These are phyloP conservation scores for Xylaria castorea DNA, from an alignment of 495 filamentous ascomycete species.

Conservation along the genomic window DNA sequence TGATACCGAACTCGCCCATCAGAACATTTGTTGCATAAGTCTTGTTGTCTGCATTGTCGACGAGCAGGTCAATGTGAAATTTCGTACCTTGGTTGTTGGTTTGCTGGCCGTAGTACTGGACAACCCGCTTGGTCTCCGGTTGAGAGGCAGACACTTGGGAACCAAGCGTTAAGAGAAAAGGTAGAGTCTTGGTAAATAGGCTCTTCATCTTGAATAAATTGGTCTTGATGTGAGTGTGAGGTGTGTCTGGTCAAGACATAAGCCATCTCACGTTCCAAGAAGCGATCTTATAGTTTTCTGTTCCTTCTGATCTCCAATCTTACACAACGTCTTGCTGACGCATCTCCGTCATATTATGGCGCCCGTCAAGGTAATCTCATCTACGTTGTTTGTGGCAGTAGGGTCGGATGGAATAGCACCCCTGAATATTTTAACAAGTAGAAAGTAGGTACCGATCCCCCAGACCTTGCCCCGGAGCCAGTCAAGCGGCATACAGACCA, in stretches of 20 bases:
- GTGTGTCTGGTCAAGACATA: neutral
- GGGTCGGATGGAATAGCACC: neutral
- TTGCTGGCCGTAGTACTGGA: constrained; percentile 1
- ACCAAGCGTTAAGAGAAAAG: constrained; percentile 6
- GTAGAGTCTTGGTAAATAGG: neutral
- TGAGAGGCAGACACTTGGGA: neutral
- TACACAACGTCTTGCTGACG: neutral
- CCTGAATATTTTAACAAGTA: neutral
- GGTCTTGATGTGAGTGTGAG: neutral
- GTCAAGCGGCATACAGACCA: neutral
- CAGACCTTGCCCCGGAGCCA: neutral
- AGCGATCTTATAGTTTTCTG: constrained; percentile 5
- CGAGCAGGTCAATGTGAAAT: constrained; percentile 13
- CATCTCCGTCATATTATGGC: neutral
- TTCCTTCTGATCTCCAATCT: neutral
- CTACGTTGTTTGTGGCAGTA: neutral
- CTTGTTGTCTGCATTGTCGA: constrained; percentile 11
- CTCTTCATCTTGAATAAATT: constrained; percentile 1
- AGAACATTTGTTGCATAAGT: constrained; percentile 8
- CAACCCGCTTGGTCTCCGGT: neutral
- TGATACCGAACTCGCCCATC: constrained; percentile 12
- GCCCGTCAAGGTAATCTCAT: neutral
- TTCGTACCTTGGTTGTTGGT: constrained; percentile 2
- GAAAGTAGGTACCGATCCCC: neutral
- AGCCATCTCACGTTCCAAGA: neutral